A percentile compares a stretch with the other conserved stretches of the same genome.
Evolutionary conservation across 225 moss, liverwort and hornwort species (phyloP).

Genomic region (Ulota crispa): DNA sequence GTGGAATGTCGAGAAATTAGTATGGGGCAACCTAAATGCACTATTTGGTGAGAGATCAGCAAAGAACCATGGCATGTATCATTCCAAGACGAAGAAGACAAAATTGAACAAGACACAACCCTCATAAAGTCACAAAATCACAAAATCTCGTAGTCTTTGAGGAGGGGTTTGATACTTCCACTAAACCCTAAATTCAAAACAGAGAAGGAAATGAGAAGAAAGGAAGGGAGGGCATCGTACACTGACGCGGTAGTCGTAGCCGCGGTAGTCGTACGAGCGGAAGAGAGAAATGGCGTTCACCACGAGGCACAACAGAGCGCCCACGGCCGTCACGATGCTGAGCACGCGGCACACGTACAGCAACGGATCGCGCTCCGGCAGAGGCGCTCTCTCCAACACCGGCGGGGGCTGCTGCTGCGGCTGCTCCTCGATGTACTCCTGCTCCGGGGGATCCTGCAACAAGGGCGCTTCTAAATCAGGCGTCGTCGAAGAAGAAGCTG

Average conservation of each 20-base stretch:
- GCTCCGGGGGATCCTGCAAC: constrained; percentile 28
- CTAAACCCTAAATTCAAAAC: not conserved
- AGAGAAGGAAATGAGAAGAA: not conserved
- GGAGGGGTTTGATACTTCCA: not conserved
- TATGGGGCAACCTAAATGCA: no score
- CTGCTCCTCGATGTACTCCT: constrained; percentile 32
- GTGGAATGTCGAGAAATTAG: no score
- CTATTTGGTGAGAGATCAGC: no score
- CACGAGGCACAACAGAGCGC: constrained; percentile 58
- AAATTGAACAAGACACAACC: not conserved
- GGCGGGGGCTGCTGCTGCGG: constrained; percentile 14
- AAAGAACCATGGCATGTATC: not conserved
- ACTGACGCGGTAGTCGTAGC: constrained; percentile 72
- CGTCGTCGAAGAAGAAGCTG: constrained; percentile 13
- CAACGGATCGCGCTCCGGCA: constrained; percentile 35
- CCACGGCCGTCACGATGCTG: constrained; percentile 58
- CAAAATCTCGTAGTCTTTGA: not conserved
- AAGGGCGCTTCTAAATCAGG: constrained; percentile 48
- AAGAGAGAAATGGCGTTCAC: constrained; percentile 77
- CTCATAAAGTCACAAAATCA: not conserved
- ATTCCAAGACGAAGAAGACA: no score
- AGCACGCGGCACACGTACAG: constrained; percentile 45
- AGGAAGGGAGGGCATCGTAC: constrained; percentile 32
- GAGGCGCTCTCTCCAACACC: constrained; percentile 31
- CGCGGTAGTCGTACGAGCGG: constrained; percentile 73